Conservation (phyloP, 1,284 basidiomycete species). For the Mycena citricolor region DNA sequence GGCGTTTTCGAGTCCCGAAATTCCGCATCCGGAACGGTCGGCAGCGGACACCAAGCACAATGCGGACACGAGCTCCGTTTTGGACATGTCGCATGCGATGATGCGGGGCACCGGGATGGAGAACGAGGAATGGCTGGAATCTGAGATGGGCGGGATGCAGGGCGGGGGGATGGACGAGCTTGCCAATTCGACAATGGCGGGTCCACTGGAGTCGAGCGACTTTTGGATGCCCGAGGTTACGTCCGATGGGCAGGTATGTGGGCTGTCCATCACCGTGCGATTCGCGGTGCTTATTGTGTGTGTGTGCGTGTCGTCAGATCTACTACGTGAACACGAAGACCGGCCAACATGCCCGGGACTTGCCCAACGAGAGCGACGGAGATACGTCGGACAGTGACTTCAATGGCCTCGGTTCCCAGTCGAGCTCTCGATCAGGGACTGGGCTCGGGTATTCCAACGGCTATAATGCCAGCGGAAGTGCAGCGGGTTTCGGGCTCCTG, state of each 20-base stretch:
- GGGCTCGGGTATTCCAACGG: conserved; percentile 45
- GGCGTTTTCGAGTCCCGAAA: conserved; percentile 53
- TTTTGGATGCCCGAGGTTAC: conserved; percentile 81
- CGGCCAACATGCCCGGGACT: conserved; percentile 81
- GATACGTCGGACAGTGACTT: conserved; percentile 61
- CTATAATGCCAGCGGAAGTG: conserved; percentile 35
- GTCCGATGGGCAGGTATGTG: conserved; percentile 67
- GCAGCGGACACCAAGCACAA: conserved; percentile 23
- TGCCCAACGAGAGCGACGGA: conserved; percentile 74
- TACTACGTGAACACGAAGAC: conserved; percentile 93
- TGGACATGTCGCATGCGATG: conserved; percentile 53
- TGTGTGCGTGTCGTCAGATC: too few species aligned
- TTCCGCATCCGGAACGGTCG: conserved; percentile 33
- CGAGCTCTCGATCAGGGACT: conserved; percentile 53
- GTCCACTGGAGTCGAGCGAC: conserved; percentile 55
- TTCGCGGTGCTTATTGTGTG: too few species aligned
- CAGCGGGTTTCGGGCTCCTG: conserved; percentile 60
- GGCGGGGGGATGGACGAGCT: conserved; percentile 29
- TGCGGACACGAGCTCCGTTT: conserved; percentile 33
- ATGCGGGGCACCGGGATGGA: conserved; percentile 43
- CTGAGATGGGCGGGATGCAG: conserved; percentile 35
- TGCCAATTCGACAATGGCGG: conserved; percentile 26
- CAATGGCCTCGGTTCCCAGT: conserved; percentile 54
- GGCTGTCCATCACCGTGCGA: too few species aligned
- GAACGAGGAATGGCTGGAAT: conserved; percentile 49